phyloP scores from a whole-genome alignment of 352 stramenopile genomes.

The Phytophthora europaea region DNA sequence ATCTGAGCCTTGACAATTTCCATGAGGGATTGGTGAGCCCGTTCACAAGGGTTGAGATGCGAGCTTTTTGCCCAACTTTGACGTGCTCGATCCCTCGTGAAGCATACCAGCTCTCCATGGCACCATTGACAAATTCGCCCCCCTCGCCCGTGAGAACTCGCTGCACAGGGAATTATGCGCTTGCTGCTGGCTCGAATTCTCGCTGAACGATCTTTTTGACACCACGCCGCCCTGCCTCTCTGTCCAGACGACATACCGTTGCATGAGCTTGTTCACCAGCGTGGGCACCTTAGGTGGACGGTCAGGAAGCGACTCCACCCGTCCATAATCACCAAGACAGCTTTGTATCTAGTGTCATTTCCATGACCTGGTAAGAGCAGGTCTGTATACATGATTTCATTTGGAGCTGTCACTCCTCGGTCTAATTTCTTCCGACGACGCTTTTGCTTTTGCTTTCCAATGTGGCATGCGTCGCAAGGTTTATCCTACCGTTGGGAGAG shows the following conservation, averaged over 20 bases:
- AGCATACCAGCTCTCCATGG: background rate
- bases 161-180: background rate
- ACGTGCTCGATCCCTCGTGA: slow-evolving; percentile 13
- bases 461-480: slow-evolving; percentile 3
- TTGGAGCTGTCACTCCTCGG: slow-evolving; percentile 3
- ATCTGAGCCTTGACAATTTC: slow-evolving; percentile 13
- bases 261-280: slow-evolving; percentile 9
- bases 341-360: slow-evolving; percentile 5
- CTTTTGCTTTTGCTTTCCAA: slow-evolving; percentile 16
- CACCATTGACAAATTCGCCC: slow-evolving; percentile 12
- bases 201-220: slow-evolving; percentile 16
- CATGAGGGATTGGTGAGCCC: slow-evolving; percentile 13
- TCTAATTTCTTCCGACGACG: slow-evolving; percentile 4
- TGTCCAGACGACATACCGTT: slow-evolving; percentile 12
- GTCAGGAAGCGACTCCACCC: slow-evolving; percentile 14
- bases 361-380: slow-evolving; percentile 2
- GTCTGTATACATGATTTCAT: slow-evolving; percentile 12
- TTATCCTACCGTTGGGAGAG: background rate
- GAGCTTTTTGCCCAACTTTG: slow-evolving; percentile 14
- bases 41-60: slow-evolving; percentile 8
- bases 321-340: slow-evolving; percentile 15
- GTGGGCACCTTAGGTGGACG: slow-evolving; percentile 1
- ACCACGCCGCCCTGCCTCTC: slow-evolving; percentile 6
- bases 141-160: slow-evolving; percentile 6
- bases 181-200: slow-evolving; percentile 3